phyloP scores from a whole-genome alignment of 805 yeast genomes.

The Yarrowia bubula region DNA sequence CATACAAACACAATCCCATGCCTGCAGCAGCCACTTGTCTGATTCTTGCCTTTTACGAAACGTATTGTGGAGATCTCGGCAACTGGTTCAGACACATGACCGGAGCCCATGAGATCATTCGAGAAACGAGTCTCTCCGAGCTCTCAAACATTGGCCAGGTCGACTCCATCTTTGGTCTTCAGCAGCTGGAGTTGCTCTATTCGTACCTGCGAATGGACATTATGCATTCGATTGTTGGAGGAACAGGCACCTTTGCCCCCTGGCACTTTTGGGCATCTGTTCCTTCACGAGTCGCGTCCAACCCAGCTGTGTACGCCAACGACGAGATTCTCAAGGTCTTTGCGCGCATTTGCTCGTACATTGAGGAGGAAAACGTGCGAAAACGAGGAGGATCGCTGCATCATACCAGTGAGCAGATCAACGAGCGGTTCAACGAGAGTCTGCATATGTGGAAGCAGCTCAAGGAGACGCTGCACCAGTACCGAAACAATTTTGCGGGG shows the following conservation, averaged over 20 bases:
- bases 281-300: not conserved
- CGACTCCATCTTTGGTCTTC: not conserved
- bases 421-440: not conserved
- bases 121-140: not conserved
- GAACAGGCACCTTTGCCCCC: constrained; percentile 11
- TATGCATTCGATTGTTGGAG: constrained; percentile 26
- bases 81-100: constrained; percentile 27
- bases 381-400: not conserved
- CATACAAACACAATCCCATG: constrained; percentile 15
- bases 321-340: constrained; percentile 22
- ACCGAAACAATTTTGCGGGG: not conserved
- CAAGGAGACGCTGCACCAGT: not conserved
- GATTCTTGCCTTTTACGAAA: constrained; percentile 27
- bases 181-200: constrained; percentile 14
- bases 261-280: constrained; percentile 25
- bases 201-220: constrained; percentile 24
- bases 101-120: constrained; percentile 25
- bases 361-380: constrained; percentile 15
- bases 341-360: not conserved
- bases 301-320: not conserved
- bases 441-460: not conserved
- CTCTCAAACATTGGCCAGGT: not conserved
- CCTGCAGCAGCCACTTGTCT: constrained; percentile 22
- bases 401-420: not conserved
- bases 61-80: constrained; percentile 23